phyloP scores from a whole-genome alignment of 768 basidiomycete species.

The Boletus rufocinnamomeus region DNA sequence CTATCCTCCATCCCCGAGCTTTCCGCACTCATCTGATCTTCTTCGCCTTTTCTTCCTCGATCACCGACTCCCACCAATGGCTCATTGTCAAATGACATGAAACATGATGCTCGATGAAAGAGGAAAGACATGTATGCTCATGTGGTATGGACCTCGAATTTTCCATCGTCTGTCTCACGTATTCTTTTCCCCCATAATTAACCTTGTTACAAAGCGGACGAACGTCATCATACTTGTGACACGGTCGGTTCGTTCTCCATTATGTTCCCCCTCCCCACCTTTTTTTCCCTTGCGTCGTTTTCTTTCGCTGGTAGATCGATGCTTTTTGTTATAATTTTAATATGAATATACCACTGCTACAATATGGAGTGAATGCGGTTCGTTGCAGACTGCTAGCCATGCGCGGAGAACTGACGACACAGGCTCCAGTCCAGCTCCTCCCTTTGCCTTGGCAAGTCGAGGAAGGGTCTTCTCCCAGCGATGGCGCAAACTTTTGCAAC shows the following conservation, averaged over 20 bases:
- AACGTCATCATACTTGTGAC: conserved; percentile 24
- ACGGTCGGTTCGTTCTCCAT: conserved; percentile 35
- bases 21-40: conserved; percentile 32
- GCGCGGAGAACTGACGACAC: no score
- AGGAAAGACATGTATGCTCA: conserved; percentile 18
- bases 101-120: conserved; percentile 12
- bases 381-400: not conserved
- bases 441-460: not conserved
- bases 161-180: conserved; percentile 23
- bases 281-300: not conserved
- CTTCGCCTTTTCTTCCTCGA: conserved; percentile 13
- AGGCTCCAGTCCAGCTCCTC: no score
- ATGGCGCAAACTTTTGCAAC: no score
- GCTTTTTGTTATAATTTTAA: conserved; percentile 13
- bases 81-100: conserved; percentile 13
- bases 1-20: conserved; percentile 24
- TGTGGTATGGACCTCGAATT: conserved; percentile 32
- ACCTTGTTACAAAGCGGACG: conserved; percentile 26
- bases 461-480: not conserved
- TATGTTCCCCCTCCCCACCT: not conserved
- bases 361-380: not conserved
- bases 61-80: conserved; percentile 17
- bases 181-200: conserved; percentile 15
- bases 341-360: conserved; percentile 23
- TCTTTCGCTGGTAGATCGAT: conserved; percentile 2